Conservation (phyloP, 1,284 basidiomycete species). For the Irpex sp. region DNA sequence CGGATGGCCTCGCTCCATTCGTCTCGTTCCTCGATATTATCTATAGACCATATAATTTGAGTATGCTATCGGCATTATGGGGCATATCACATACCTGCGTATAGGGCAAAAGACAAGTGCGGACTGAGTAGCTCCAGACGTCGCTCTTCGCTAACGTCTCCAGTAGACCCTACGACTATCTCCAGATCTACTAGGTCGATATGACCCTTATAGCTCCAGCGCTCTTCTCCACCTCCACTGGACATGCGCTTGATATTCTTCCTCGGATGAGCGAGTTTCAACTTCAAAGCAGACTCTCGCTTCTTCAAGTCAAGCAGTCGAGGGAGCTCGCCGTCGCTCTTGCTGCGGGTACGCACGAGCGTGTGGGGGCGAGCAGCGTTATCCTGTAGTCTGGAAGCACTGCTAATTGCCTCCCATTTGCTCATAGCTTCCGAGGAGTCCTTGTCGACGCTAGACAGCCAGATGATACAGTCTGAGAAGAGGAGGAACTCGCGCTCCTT, state of each 20-base stretch:
- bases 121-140: conserved; percentile 75
- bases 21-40: conserved; percentile 54
- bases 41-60: conserved; percentile 27
- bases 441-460: conserved; percentile 58
- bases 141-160: conserved; percentile 43
- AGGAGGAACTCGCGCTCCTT: conserved; percentile 71
- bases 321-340: conserved; percentile 56
- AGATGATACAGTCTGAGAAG: conserved; percentile 79
- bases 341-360: conserved; percentile 49
- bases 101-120: conserved; percentile 73
- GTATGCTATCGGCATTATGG: conserved; percentile 1
- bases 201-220: conserved; percentile 68
- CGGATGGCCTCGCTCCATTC: conserved; percentile 72
- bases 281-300: conserved; percentile 21
- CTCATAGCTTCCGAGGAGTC: conserved; percentile 27
- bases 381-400: conserved; percentile 12
- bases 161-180: conserved; percentile 57
- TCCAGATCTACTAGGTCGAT: conserved; percentile 74
- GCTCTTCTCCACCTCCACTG: conserved; percentile 46
- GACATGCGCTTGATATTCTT: conserved; percentile 32
- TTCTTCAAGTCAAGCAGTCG: conserved; percentile 13
- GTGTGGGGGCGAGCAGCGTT: conserved; percentile 25
- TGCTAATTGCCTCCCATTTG: conserved; percentile 20
- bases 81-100: conserved; percentile 49
- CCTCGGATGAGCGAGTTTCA: conserved; percentile 28